Conservation (phyloP, 2,329 filamentous ascomycete species). For the Ilyonectria sp. region DNA sequence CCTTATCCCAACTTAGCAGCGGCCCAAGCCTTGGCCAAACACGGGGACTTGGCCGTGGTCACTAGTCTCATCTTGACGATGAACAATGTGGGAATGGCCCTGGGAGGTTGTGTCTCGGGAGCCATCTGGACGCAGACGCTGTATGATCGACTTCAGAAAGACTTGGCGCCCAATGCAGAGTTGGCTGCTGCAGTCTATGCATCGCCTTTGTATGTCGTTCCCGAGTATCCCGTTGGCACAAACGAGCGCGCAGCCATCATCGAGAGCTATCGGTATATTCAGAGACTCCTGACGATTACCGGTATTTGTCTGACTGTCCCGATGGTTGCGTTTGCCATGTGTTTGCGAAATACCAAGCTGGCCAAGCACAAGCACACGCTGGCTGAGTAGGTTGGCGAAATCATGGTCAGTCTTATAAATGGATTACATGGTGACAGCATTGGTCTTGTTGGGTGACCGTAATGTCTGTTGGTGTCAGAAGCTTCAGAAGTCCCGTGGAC, state of each 20-base stretch:
- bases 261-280: constrained; percentile 60
- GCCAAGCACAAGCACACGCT: not conserved
- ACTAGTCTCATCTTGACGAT: constrained; percentile 57
- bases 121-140: constrained; percentile 60
- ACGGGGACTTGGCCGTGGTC: constrained; percentile 56
- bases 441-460: too few species aligned
- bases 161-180: constrained; percentile 51
- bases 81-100: constrained; percentile 58
- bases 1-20: constrained; percentile 58
- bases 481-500: too few species aligned
- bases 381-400: not conserved
- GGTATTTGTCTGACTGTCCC: constrained; percentile 63
- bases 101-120: constrained; percentile 58
- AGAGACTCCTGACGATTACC: constrained; percentile 60
- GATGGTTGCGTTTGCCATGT: constrained; percentile 60
- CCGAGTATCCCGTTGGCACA: constrained; percentile 58
- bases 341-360: constrained; percentile 53
- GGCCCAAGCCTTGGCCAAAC: constrained; percentile 55
- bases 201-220: constrained; percentile 53
- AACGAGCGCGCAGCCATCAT: constrained; percentile 61
- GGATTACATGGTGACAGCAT: too few species aligned
- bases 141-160: constrained; percentile 49
- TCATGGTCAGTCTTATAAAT: not conserved
- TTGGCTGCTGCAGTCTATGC: constrained; percentile 55
- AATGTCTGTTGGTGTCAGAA: too few species aligned